These are phyloP conservation scores for Spinellus fusiger DNA, from an alignment of 192 early-diverging fungal species.

Conservation along the genomic window DNA sequence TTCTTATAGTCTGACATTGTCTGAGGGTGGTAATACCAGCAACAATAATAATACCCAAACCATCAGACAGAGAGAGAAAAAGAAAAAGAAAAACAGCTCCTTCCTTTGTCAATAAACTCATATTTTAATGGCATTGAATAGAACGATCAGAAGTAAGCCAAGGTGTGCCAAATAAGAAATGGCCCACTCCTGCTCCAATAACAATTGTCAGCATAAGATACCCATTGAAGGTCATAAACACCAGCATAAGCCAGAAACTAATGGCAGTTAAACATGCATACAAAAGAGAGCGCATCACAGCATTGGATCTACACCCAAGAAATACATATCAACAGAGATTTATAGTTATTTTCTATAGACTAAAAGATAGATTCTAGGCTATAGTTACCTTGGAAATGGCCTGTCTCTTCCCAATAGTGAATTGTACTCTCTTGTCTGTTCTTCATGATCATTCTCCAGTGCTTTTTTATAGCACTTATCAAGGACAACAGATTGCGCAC, in stretches of 20 bases:
- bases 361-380: background rate
- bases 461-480: constrained; percentile 7
- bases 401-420: background rate
- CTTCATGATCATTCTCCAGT: background rate
- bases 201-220: constrained; percentile 65
- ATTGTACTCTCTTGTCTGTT: background rate
- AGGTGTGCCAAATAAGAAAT: constrained; percentile 41
- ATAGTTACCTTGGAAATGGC: background rate
- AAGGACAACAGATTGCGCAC: constrained; percentile 2
- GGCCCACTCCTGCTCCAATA: constrained; percentile 59
- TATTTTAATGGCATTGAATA: constrained; percentile 27
- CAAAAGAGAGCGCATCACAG: constrained; percentile 49
- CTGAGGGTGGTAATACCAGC: background rate
- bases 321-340: too few relatives aligned
- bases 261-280: constrained; percentile 62
- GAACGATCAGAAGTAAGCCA: constrained; percentile 10
- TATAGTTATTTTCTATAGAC: too few relatives aligned
- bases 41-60: background rate
- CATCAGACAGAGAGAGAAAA: background rate
- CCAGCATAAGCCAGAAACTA: constrained; percentile 71
- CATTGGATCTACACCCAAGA: background rate
- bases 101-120: background rate
- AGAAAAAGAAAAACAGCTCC: background rate
- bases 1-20: background rate
- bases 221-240: constrained; percentile 84